Evolutionary conservation across 2,329 filamentous ascomycete species (phyloP).

Genomic region (Helotiales sp.): DNA sequence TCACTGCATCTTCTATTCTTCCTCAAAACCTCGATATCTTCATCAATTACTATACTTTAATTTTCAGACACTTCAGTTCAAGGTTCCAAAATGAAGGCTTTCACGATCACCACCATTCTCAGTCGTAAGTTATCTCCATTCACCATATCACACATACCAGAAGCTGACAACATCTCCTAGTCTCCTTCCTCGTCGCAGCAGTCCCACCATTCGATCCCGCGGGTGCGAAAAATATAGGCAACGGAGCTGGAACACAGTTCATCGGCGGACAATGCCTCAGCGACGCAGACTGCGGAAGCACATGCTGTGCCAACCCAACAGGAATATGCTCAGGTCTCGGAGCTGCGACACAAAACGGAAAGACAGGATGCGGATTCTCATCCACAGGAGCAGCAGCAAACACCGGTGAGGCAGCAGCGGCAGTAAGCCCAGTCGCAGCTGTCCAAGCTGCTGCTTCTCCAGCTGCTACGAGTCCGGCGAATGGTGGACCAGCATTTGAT

Average conservation of each 20-base stretch:
- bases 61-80: neutral
- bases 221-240: constrained; percentile 29
- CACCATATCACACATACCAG: neutral
- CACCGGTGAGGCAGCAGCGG: constrained; percentile 16
- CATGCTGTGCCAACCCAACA: constrained; percentile 24
- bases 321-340: constrained; percentile 37
- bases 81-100: constrained; percentile 54
- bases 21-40: neutral
- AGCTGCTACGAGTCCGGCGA: neutral
- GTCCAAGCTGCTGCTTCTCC: neutral
- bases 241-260: constrained; percentile 21
- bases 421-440: constrained; percentile 3
- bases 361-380: constrained; percentile 34
- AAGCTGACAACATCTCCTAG: constrained; percentile 2
- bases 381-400: constrained; percentile 5
- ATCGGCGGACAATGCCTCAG: constrained; percentile 26
- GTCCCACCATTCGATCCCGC: constrained; percentile 24
- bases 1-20: neutral
- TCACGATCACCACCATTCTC: constrained; percentile 7
- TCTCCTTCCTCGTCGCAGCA: constrained; percentile 12
- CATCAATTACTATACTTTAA: neutral
- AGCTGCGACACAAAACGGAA: constrained; percentile 36
- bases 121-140: constrained; percentile 2
- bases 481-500: constrained; percentile 23
- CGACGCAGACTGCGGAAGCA: constrained; percentile 21